phyloP scores from a whole-genome alignment of 805 yeast genomes.

The Sungouiella thailandica region DNA sequence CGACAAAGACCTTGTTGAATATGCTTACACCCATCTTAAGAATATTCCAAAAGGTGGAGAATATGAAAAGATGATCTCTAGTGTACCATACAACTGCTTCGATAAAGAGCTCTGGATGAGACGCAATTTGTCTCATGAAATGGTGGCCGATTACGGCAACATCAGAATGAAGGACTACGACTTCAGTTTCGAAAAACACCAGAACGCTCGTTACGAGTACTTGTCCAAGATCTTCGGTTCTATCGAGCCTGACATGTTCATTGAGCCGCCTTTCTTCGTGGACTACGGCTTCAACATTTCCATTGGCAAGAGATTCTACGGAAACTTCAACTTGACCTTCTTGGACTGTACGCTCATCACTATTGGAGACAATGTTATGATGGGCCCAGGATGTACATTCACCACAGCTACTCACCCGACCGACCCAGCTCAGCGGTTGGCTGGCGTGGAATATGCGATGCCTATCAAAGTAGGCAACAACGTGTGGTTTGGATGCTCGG shows the following conservation, averaged over 20 bases:
- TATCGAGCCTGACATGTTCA: constrained; percentile 31
- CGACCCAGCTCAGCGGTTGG: constrained; percentile 40
- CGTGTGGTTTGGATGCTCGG: constrained; percentile 65
- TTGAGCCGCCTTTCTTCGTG: constrained; percentile 58
- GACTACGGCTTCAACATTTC: constrained; percentile 64
- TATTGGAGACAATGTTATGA: constrained; percentile 54
- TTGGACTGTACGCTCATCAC: constrained; percentile 58
- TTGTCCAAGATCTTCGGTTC: constrained; percentile 45
- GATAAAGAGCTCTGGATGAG: constrained; percentile 21
- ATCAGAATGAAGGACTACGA: constrained; percentile 31
- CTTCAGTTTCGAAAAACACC: constrained; percentile 20
- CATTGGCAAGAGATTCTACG: constrained; percentile 55
- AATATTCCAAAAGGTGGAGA: constrained; percentile 36
- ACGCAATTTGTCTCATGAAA: constrained; percentile 31
- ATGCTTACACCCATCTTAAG: constrained; percentile 27
- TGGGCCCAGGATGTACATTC: constrained; percentile 61
- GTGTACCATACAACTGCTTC: constrained; percentile 41
- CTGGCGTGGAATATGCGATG: constrained; percentile 47
- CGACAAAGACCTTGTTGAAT: constrained; percentile 29
- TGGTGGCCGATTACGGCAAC: constrained; percentile 28
- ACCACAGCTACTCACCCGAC: constrained; percentile 63
- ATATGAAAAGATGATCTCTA: constrained; percentile 54
- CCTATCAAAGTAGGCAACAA: constrained; percentile 58
- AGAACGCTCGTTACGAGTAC: constrained; percentile 31
- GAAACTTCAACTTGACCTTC: constrained; percentile 51